phyloP scores from a whole-genome alignment of 768 basidiomycete species.

The Pluteus cervinus region DNA sequence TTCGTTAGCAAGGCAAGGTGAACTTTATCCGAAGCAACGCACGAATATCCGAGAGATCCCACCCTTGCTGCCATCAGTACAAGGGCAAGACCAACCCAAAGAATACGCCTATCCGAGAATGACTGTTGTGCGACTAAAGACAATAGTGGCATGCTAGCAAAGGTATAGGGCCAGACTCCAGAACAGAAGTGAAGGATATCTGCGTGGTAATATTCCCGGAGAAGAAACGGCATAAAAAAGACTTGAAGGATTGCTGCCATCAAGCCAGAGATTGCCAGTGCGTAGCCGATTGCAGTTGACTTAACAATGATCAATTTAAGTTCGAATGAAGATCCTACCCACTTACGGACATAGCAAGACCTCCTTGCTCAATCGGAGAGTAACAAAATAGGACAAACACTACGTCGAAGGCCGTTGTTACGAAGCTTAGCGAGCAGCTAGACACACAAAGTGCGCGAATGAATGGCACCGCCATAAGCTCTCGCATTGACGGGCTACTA shows the following conservation, averaged over 20 bases:
- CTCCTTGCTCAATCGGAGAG: constrained; percentile 46
- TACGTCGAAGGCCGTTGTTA: constrained; percentile 51
- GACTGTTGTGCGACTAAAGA: constrained; percentile 37
- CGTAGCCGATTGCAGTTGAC: constrained; percentile 44
- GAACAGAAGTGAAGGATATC: constrained; percentile 50
- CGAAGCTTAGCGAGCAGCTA: constrained; percentile 43
- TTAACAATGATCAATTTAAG: constrained; percentile 14
- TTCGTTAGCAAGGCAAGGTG: not conserved
- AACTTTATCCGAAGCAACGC: constrained; percentile 9
- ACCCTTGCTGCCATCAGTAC: constrained; percentile 34
- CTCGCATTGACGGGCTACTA: too few relatives aligned
- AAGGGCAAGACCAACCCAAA: constrained; percentile 45
- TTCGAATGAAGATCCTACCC: too few relatives aligned
- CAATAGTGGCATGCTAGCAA: constrained; percentile 40
- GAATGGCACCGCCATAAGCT: constrained; percentile 44
- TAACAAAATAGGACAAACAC: constrained; percentile 63
- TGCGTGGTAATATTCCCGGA: constrained; percentile 42
- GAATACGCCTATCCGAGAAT: too few relatives aligned
- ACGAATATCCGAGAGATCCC: constrained; percentile 47
- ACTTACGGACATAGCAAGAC: constrained; percentile 28
- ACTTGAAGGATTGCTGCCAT: constrained; percentile 43
- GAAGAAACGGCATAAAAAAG: constrained; percentile 45
- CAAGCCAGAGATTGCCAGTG: constrained; percentile 43
- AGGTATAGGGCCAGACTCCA: constrained; percentile 46
- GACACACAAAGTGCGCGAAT: constrained; percentile 45